These are phyloP conservation scores for Penicillium sp. DNA, from an alignment of 2,329 filamentous ascomycete genomes.

Conservation along the genomic window DNA sequence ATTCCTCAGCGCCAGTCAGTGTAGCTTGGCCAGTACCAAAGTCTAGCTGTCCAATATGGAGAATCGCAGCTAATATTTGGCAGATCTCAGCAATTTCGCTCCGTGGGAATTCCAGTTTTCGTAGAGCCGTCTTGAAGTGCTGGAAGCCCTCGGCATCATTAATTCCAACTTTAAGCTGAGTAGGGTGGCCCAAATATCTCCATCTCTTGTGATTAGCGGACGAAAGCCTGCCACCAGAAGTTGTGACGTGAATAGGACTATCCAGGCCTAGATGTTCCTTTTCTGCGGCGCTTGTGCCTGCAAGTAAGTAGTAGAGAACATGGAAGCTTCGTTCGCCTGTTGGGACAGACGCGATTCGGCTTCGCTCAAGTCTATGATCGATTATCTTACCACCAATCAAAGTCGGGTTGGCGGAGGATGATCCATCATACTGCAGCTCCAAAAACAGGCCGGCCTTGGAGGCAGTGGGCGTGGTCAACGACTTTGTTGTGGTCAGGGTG, in stretches of 20 bases:
- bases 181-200: constrained; percentile 95
- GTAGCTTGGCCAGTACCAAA: constrained; percentile 85
- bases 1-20: constrained; percentile 81
- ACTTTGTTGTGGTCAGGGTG: constrained; percentile 94
- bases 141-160: constrained; percentile 96
- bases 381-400: constrained; percentile 93
- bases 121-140: constrained; percentile 93
- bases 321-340: constrained; percentile 98
- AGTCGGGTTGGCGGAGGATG: constrained; percentile 79
- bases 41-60: constrained; percentile 97
- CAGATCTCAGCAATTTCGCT: constrained; percentile 96
- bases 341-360: constrained; percentile 86
- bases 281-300: constrained; percentile 88
- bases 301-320: constrained; percentile 90
- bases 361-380: constrained; percentile 90
- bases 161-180: constrained; percentile 94
- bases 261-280: constrained; percentile 81
- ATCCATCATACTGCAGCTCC: constrained; percentile 94
- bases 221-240: constrained; percentile 54
- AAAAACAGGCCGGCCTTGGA: constrained; percentile 96
- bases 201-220: constrained; percentile 77
- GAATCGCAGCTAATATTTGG: constrained; percentile 87
- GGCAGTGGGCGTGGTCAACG: constrained; percentile 89
- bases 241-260: constrained; percentile 45
- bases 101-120: constrained; percentile 91